A percentile compares a stretch with the other conserved stretches of the same genome.
Conservation (phyloP, 805 yeast genomes). For the Candida dendrica region DNA sequence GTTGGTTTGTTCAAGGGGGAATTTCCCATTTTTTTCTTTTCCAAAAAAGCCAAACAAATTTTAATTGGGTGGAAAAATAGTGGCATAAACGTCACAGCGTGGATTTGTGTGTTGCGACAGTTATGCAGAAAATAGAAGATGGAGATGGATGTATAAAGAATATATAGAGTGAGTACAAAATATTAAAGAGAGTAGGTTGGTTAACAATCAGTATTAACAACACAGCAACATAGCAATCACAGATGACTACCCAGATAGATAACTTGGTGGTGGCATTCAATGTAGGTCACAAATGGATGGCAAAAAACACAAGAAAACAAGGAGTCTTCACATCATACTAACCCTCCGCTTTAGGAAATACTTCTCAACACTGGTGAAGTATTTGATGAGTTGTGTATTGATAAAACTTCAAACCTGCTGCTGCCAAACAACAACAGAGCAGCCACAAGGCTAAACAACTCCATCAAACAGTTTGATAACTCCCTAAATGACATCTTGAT, state of each 20-base stretch:
- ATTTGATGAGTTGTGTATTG: conserved; percentile 15
- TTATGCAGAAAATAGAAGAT: background rate
- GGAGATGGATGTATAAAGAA: no score
- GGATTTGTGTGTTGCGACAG: background rate
- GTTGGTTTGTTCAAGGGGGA: conserved; percentile 2
- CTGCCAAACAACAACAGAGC: conserved; percentile 12
- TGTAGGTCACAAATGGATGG: no score
- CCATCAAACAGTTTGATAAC: conserved; percentile 14
- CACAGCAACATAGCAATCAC: no score
- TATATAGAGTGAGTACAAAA: no score
- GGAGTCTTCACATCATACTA: no score
- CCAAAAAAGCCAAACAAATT: background rate
- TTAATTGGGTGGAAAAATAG: conserved; percentile 1
- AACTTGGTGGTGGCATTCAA: conserved; percentile 9
- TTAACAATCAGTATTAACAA: no score
- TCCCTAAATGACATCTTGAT: conserved; percentile 15
- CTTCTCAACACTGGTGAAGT: conserved; percentile 15
- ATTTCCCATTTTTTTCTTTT: background rate
- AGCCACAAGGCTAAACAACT: conserved; percentile 4
- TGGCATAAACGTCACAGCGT: no score
- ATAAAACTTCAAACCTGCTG: conserved; percentile 16
- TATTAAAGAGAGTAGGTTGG: no score
- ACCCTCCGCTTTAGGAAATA: conserved; percentile 13
- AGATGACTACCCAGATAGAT: conserved; percentile 13
- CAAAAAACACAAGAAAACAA: no score